Conservation (phyloP, 148 eudicot species). For the Polygonum maritimum region DNA sequence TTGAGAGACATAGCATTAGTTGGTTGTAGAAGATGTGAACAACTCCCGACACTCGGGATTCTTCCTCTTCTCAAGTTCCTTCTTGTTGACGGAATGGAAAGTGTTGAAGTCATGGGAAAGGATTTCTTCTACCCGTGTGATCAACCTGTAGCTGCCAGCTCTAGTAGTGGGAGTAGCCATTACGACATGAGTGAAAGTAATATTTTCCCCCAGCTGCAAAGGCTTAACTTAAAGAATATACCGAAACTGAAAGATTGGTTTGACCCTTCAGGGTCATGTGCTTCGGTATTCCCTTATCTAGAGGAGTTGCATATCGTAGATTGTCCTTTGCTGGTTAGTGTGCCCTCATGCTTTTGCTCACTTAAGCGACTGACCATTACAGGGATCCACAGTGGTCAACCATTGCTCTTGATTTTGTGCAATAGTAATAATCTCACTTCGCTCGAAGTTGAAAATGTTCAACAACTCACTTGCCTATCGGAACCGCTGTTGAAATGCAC, state of each 20-base stretch:
- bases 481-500: neutral
- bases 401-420: neutral
- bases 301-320: neutral
- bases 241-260: too few relatives aligned
- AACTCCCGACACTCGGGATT: neutral
- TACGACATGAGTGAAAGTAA: too few relatives aligned
- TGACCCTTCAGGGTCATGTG: too few relatives aligned
- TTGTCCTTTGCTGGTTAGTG: neutral
- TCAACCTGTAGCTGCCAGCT: too few relatives aligned
- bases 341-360: neutral
- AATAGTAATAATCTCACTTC: neutral
- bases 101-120: too few relatives aligned
- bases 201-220: too few relatives aligned
- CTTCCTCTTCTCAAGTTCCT: neutral
- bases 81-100: too few relatives aligned
- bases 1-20: neutral
- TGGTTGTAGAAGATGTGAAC: neutral
- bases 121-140: too few relatives aligned
- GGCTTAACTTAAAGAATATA: too few relatives aligned
- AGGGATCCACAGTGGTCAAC: neutral
- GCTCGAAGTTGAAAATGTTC: neutral
- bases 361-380: neutral
- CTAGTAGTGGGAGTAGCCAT: too few relatives aligned
- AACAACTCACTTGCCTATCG: neutral
- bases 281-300: neutral